These are phyloP conservation scores for Quercus phellos DNA, from an alignment of 331 rosid genomes.

Conservation along the genomic window DNA sequence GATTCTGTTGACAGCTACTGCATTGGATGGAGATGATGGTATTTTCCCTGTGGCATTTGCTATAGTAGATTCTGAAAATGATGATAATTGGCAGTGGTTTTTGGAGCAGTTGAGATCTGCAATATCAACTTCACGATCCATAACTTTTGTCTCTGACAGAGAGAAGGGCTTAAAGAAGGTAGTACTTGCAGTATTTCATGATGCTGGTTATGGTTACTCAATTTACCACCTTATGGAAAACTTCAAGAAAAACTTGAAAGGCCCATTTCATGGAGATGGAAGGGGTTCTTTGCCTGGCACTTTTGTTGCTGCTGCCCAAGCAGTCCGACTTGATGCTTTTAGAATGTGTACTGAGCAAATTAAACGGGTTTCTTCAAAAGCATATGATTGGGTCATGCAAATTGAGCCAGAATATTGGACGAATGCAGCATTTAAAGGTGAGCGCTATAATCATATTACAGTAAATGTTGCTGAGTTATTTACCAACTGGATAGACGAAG, in stretches of 20 bases:
- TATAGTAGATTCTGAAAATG: slow-evolving; percentile 40
- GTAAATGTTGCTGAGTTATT: slow-evolving; percentile 27
- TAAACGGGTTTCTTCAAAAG: slow-evolving; percentile 38
- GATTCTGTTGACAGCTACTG: slow-evolving; percentile 44
- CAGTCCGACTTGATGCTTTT: slow-evolving; percentile 36
- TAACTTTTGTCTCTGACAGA: slow-evolving; percentile 46
- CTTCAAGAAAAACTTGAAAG: slow-evolving; percentile 41
- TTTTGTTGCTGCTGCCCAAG: slow-evolving; percentile 43
- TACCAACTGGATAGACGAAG: slow-evolving; percentile 40
- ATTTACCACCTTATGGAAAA: slow-evolving; percentile 46
- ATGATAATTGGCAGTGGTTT: slow-evolving; percentile 51
- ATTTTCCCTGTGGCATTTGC: slow-evolving; percentile 50
- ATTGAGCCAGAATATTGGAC: slow-evolving; percentile 50
- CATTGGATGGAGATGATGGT: slow-evolving; percentile 51
- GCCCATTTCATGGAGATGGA: slow-evolving; percentile 53
- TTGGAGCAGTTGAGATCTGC: slow-evolving; percentile 38
- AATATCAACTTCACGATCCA: slow-evolving; percentile 22
- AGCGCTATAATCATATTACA: slow-evolving; percentile 37
- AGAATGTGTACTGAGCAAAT: slow-evolving; percentile 36
- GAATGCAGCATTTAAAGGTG: slow-evolving; percentile 41
- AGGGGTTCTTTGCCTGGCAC: slow-evolving; percentile 37
- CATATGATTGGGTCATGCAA: slow-evolving; percentile 39
- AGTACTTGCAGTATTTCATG: slow-evolving; percentile 34
- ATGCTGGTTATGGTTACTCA: slow-evolving; percentile 43
- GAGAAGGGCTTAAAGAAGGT: slow-evolving; percentile 41